A percentile compares a stretch with the other conserved stretches of the same genome.
Evolutionary conservation across 768 basidiomycete species (phyloP).

Genomic region (Trametes meyenii): DNA sequence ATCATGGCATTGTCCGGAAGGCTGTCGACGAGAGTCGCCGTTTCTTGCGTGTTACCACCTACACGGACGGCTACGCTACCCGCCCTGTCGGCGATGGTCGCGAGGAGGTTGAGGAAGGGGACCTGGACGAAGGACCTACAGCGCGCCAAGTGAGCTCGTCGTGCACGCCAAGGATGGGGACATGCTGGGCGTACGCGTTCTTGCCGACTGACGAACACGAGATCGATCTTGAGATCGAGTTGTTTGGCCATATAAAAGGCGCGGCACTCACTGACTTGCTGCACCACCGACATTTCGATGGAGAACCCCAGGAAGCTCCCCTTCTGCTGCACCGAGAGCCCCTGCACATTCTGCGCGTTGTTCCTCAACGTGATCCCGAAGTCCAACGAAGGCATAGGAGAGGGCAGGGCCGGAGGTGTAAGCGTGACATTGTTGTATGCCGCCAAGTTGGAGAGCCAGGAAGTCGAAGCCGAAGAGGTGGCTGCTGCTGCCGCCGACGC

Average conservation of each 20-base stretch:
- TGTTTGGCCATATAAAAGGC: background rate
- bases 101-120: constrained; percentile 54
- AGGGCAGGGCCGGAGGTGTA: constrained; percentile 33
- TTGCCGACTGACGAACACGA: constrained; percentile 47
- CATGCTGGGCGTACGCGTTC: constrained; percentile 43
- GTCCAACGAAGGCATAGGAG: constrained; percentile 26
- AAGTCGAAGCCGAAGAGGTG: background rate
- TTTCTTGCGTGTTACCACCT: constrained; percentile 58
- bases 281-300: constrained; percentile 73
- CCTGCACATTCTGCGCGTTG: constrained; percentile 26
- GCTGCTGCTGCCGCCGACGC: constrained; percentile 6
- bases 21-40: constrained; percentile 48
- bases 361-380: constrained; percentile 32
- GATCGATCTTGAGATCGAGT: constrained; percentile 11
- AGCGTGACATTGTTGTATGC: constrained; percentile 39
- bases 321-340: constrained; percentile 44
- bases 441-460: constrained; percentile 12
- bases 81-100: constrained; percentile 46
- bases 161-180: constrained; percentile 41
- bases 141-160: constrained; percentile 9
- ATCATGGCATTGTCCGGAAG: constrained; percentile 52
- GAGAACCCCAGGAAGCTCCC: constrained; percentile 77
- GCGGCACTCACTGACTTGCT: constrained; percentile 57
- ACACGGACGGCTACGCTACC: constrained; percentile 44
- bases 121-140: constrained; percentile 50